Conservation (phyloP, 2,329 filamentous ascomycete species). For the Diatrype stigma region DNA sequence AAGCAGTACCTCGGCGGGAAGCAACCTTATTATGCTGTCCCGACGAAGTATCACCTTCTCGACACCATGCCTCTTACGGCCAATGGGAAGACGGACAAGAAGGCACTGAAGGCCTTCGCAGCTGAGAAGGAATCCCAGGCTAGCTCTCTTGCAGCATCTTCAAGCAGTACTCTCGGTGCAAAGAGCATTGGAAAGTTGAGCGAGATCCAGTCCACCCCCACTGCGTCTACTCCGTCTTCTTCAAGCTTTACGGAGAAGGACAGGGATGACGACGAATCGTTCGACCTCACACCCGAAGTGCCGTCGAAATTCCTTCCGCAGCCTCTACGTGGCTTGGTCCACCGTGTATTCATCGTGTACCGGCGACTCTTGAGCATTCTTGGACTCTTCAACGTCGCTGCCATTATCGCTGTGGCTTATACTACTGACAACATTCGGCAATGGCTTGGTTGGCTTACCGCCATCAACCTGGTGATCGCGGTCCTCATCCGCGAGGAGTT, state of each 20-base stretch:
- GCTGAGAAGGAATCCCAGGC: conserved; percentile 27
- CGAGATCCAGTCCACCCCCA: background rate
- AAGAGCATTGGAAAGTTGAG: conserved; percentile 22
- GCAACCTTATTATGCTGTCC: conserved; percentile 54
- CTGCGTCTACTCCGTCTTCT: background rate
- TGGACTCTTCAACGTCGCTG: conserved; percentile 46
- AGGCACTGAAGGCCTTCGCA: conserved; percentile 34
- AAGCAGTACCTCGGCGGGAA: conserved; percentile 35
- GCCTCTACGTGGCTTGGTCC: conserved; percentile 22
- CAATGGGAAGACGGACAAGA: conserved; percentile 56
- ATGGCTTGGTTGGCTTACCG: conserved; percentile 38
- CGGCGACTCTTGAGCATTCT: conserved; percentile 52
- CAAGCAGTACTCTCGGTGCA: conserved; percentile 19
- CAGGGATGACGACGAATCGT: conserved; percentile 15
- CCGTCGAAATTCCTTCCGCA: conserved; percentile 38
- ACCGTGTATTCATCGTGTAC: conserved; percentile 47
- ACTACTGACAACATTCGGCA: conserved; percentile 26
- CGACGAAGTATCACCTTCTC: conserved; percentile 39
- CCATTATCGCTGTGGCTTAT: conserved; percentile 35
- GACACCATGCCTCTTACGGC: conserved; percentile 44
- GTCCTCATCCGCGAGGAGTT: conserved; percentile 50
- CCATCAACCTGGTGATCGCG: conserved; percentile 46
- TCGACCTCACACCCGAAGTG: conserved; percentile 16
- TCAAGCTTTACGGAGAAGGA: conserved; percentile 17
- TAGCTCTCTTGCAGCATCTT: conserved; percentile 16